Evolutionary conservation across 306 rosid species (phyloP).

Genomic region (Sechiopsis laciniata): DNA sequence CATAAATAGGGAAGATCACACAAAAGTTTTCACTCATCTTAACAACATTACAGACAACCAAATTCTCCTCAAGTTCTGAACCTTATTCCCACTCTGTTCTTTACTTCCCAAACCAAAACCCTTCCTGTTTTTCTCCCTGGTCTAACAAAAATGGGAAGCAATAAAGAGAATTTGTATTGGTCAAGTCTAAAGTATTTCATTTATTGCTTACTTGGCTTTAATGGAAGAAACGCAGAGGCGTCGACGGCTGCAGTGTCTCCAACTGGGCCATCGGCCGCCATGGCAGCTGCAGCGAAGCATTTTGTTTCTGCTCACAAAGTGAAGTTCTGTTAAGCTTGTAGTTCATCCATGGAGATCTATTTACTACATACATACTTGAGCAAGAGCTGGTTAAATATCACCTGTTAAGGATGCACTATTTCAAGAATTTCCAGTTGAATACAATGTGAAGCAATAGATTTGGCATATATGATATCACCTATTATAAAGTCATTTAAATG

Average conservation of each 20-base stretch:
- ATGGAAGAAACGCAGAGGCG: slow-evolving; percentile 2
- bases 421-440: neutral
- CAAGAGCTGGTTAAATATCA: neutral
- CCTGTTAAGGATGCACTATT: neutral
- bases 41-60: neutral
- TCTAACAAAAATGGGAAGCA: neutral
- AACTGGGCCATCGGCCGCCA: slow-evolving; percentile 17
- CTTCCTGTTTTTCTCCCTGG: neutral
- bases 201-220: slow-evolving; percentile 3
- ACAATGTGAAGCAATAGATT: neutral
- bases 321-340: neutral
- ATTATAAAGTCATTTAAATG: neutral
- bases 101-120: neutral
- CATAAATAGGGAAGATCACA: neutral
- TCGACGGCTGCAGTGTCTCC: neutral
- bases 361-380: neutral
- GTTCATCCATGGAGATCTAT: slow-evolving; percentile 6
- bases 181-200: slow-evolving; percentile 9
- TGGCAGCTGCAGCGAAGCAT: slow-evolving; percentile 25
- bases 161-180: slow-evolving; percentile 7
- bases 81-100: neutral
- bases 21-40: slow-evolving; percentile 4
- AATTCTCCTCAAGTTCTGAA: neutral
- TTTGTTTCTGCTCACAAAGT: slow-evolving; percentile 27
- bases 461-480: neutral